A percentile compares a stretch with the other conserved stretches of the same genome.
Conservation (phyloP, 768 basidiomycete genomes). For the Russula foetens region DNA sequence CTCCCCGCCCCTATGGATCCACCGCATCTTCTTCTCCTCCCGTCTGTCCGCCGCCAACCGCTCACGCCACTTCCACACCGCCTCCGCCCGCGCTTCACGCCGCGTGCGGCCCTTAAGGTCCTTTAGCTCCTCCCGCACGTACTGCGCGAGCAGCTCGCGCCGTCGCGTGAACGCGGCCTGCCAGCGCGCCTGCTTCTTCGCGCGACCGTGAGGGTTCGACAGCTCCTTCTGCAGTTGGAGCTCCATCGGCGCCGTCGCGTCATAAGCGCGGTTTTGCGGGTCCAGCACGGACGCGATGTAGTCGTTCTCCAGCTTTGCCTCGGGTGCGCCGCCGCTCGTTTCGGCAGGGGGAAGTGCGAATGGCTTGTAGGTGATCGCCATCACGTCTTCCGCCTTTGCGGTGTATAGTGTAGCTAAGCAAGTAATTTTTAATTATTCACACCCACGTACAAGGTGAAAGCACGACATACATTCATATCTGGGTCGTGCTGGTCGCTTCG, state of each 20-base stretch:
- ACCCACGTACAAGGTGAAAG: not conserved
- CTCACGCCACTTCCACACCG: slow-evolving; percentile 64
- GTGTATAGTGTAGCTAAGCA: slow-evolving; percentile 65
- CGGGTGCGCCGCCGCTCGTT: slow-evolving; percentile 25
- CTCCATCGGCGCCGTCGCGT: slow-evolving; percentile 55
- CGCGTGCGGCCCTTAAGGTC: slow-evolving; percentile 51
- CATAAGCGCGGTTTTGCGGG: slow-evolving; percentile 35
- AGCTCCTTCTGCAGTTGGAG: slow-evolving; percentile 59
- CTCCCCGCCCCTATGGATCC: slow-evolving; percentile 33
- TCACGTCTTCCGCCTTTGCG: slow-evolving; percentile 51
- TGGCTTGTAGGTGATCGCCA: slow-evolving; percentile 62
- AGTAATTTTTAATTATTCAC: too few relatives aligned
- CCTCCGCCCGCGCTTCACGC: slow-evolving; percentile 63
- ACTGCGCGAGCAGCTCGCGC: slow-evolving; percentile 43
- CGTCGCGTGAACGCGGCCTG: slow-evolving; percentile 44
- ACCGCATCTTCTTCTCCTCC: slow-evolving; percentile 51
- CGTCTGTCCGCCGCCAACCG: slow-evolving; percentile 49
- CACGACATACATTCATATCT: slow-evolving; percentile 38
- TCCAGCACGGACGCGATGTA: slow-evolving; percentile 48
- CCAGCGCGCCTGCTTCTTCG: slow-evolving; percentile 77
- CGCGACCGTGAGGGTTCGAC: slow-evolving; percentile 73
- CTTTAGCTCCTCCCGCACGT: slow-evolving; percentile 39
- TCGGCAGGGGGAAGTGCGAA: slow-evolving; percentile 37
- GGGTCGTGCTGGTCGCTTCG: slow-evolving; percentile 36
- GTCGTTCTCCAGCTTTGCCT: slow-evolving; percentile 41